Conservation (phyloP, 202 grass and related monocot species). For the Digitaria exilis region DNA sequence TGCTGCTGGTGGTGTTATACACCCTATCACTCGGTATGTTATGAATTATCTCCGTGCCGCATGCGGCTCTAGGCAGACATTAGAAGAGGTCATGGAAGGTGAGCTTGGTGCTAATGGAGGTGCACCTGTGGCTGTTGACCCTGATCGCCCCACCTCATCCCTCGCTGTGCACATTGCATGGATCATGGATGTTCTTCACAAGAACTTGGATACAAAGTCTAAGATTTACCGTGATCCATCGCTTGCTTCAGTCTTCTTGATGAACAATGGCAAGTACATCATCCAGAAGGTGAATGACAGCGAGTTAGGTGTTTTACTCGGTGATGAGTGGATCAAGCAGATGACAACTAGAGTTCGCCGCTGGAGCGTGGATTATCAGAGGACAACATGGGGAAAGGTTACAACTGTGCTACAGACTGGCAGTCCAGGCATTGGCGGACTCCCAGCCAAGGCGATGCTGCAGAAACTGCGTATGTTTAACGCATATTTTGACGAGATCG, state of each 20-base stretch:
- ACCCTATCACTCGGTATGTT: conserved; percentile 93
- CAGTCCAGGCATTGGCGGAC: conserved; percentile 52
- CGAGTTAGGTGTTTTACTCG: conserved; percentile 73
- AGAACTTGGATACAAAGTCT: conserved; percentile 86
- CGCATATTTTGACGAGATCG: conserved; percentile 88
- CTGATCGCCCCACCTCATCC: conserved; percentile 83
- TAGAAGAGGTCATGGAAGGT: conserved; percentile 98
- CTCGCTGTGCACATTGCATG: conserved; percentile 88
- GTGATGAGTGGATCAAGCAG: conserved; percentile 86
- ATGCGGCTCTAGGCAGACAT: conserved; percentile 75
- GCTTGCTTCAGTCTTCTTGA: conserved; percentile 77
- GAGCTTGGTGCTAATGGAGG: conserved; percentile 50
- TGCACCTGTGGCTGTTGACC: conserved; percentile 51
- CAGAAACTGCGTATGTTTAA: conserved; percentile 89
- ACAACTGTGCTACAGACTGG: conserved; percentile 67
- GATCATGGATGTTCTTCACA: conserved; percentile 98
- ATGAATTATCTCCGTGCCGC: conserved; percentile 97
- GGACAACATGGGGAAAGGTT: conserved; percentile 80
- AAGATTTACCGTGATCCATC: conserved; percentile 80
- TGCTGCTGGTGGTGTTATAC: conserved; percentile 60
- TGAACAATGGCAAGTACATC: conserved; percentile 93
- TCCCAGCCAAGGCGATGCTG: conserved; percentile 45
- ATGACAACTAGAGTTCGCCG: conserved; percentile 74
- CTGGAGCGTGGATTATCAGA: conserved; percentile 84
- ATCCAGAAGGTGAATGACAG: conserved; percentile 87